Conservation (phyloP, 1,284 basidiomycete species). For the Vanrija pseudolonga region DNA sequence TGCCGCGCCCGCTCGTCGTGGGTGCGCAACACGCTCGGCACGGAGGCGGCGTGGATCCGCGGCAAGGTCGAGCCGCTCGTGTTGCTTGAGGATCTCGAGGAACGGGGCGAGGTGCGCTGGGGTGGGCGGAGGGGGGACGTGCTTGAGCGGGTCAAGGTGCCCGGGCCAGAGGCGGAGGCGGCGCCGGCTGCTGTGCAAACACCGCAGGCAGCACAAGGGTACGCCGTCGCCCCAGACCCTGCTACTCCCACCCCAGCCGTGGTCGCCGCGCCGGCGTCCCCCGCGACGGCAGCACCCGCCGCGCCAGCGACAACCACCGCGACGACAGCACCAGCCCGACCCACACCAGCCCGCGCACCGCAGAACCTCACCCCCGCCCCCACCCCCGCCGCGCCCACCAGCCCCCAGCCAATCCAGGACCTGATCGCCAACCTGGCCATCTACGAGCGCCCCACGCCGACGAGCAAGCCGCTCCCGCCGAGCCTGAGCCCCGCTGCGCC, state of each 20-base stretch:
- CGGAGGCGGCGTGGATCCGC: constrained; percentile 33
- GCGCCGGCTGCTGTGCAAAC: not conserved
- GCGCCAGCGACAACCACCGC: too few species aligned
- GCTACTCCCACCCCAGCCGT: not conserved
- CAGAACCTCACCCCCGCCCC: not conserved
- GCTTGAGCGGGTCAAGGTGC: not conserved
- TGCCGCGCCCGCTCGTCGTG: constrained; percentile 27
- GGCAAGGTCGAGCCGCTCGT: constrained; percentile 11
- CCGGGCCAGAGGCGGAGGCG: not conserved
- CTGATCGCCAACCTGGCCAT: constrained; percentile 8
- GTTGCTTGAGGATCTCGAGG: constrained; percentile 33
- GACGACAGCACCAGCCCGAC: too few species aligned
- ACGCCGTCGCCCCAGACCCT: too few species aligned
- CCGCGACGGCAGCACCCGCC: too few species aligned
- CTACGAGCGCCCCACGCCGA: constrained; percentile 13
- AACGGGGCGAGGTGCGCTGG: constrained; percentile 16
- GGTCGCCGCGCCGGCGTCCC: not conserved
- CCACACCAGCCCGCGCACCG: not conserved
- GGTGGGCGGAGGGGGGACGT: constrained; percentile 7
- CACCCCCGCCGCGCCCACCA: not conserved
- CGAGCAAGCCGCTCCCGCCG: not conserved
- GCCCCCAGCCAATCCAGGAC: not conserved
- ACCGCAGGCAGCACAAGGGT: not conserved
- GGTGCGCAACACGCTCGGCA: constrained; percentile 24
- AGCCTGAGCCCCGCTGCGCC: constrained; percentile 1